Evolutionary conservation across 2,329 filamentous ascomycete species (phyloP), one percentile per base, ranked within the genome.

Genomic region (Fusarium multiceps): DNA sequence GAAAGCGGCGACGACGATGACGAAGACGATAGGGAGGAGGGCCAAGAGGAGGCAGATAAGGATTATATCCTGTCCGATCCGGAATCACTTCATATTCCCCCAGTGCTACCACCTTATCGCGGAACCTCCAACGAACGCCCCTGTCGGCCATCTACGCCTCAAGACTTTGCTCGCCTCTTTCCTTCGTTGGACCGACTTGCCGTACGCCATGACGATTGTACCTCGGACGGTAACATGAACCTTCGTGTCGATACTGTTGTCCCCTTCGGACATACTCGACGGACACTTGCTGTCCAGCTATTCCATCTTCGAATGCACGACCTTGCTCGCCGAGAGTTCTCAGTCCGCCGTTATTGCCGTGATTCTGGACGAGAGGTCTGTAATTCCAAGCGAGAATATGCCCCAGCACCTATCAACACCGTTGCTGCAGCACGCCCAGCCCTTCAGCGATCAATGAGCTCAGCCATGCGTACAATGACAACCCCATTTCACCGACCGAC

Each of bases 231-330:
- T 37, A 97, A 98, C 84, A 97, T 98, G 93, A 98, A 98, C 78
- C 86, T 99, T 60, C 90, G 94, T 32, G 86, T 98, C 62, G 94
- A 97, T 78, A 95, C 93, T 8, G 84, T 92, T 68, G 87, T 93
- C 47, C 85, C 86, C 27, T 59, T 73, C 23, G 87, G 87, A 25
- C 87, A 72, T 21, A 87, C 87, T 42, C 87, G 87, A 69, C 87
- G 89, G 68, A 89, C 89, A 72, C 88, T 92, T 74, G 93, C 90
- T 7, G 81, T 89, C 13, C 88, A 90, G 78, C 89, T 99, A 49
- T 98, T 98, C 81, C 95, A 99, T 80, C 85, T 98, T 64, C 92
- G 94, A 75, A 97, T 99, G 93, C 91, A 97, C 78, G 93, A 98
- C 79, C 83, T 98, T 58, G 90, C 89, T 75, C 90, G 89, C 72